These are phyloP conservation scores for Litchi chinensis DNA, from an alignment of 345 rosid species.

Conservation along the genomic window DNA sequence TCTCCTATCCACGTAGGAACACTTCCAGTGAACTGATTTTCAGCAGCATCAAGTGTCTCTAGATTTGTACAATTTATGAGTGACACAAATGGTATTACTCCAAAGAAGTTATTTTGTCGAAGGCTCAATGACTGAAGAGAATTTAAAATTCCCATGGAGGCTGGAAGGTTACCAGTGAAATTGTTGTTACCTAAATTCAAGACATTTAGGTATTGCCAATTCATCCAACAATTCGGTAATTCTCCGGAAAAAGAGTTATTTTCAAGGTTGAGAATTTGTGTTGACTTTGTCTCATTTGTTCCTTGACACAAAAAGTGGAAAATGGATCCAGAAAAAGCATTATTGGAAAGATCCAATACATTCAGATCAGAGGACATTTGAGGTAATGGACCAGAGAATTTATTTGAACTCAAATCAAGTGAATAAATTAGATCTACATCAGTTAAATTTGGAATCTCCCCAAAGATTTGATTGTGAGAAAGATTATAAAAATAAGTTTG, in stretches of 20 bases:
- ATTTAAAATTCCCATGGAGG: slow-evolving; percentile 18
- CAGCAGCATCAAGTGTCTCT: neutral
- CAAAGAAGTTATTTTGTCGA: slow-evolving; percentile 9
- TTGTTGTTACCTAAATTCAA: slow-evolving; percentile 25
- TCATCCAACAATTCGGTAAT: slow-evolving; percentile 29
- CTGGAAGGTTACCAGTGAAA: slow-evolving; percentile 23
- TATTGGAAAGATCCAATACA: too few species aligned
- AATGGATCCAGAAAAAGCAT: too few species aligned
- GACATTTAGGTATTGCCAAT: neutral
- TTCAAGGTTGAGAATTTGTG: too few species aligned
- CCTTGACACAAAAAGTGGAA: too few species aligned
- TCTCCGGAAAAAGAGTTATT: slow-evolving; percentile 30
- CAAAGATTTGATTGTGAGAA: neutral
- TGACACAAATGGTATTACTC: neutral
- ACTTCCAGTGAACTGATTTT: slow-evolving; percentile 7
- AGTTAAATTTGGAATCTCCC: slow-evolving; percentile 12
- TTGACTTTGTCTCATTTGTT: too few species aligned
- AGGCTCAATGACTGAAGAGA: slow-evolving; percentile 23
- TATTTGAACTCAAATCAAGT: slow-evolving; percentile 19
- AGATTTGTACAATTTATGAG: neutral
- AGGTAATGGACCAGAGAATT: slow-evolving; percentile 25
- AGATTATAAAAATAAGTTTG: too few species aligned
- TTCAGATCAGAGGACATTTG: neutral
- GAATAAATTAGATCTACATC: neutral
- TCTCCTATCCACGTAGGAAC: slow-evolving; percentile 19